These are phyloP conservation scores for Xylaria telfairii DNA, from an alignment of 495 filamentous ascomycete genomes.

Conservation along the genomic window DNA sequence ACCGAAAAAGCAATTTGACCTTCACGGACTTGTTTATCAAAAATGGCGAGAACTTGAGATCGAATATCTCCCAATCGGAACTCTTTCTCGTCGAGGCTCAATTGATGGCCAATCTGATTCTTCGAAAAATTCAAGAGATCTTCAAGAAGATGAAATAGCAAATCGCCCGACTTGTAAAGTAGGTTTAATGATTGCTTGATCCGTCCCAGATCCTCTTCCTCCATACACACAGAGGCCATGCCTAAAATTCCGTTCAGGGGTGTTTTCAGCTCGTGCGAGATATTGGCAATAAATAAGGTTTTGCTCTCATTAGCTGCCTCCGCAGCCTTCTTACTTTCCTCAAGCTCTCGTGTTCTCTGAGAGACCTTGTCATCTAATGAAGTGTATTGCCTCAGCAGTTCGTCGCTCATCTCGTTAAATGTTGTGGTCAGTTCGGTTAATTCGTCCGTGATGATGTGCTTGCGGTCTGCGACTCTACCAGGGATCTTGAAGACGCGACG, in stretches of 20 bases:
- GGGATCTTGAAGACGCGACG: conserved; percentile 79
- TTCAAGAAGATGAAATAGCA: conserved; percentile 85
- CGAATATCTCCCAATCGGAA: conserved; percentile 81
- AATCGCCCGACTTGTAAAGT: conserved; percentile 88
- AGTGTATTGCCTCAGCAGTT: conserved; percentile 83
- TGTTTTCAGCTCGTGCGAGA: conserved; percentile 92
- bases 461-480: conserved; percentile 75
- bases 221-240: conserved; percentile 91
- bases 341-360: conserved; percentile 81
- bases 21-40: conserved; percentile 86
- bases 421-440: conserved; percentile 84
- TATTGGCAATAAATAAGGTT: conserved; percentile 94
- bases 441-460: conserved; percentile 81
- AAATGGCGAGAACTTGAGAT: conserved; percentile 81
- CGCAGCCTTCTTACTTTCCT: conserved; percentile 87
- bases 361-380: conserved; percentile 82
- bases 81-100: conserved; percentile 82
- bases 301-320: conserved; percentile 94
- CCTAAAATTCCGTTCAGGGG: conserved; percentile 92
- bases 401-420: conserved; percentile 94
- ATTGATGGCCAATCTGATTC: conserved; percentile 84
- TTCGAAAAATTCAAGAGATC: conserved; percentile 92
- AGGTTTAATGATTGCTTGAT: conserved; percentile 83
- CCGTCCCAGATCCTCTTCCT: conserved; percentile 76
- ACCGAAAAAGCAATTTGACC: conserved; percentile 73